Evolutionary conservation across 2,329 filamentous ascomycete genomes (phyloP).

Genomic region (Scolecobasidium constrictum): DNA sequence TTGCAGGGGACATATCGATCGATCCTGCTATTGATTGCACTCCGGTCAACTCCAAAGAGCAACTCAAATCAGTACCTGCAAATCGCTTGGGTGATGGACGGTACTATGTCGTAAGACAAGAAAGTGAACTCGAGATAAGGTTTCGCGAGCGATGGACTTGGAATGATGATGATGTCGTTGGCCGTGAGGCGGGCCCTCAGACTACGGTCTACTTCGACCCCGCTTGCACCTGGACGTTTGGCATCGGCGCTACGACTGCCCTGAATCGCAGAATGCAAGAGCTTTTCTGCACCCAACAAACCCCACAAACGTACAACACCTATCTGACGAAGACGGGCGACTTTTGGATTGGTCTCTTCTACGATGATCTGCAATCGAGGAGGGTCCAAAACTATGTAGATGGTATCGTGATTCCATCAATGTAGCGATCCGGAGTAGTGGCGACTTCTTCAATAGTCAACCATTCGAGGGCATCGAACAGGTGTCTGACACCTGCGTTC

Average conservation of each 20-base stretch:
- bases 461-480: no score
- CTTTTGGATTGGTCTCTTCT: no score
- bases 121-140: no score
- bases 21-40: background rate
- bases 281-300: no score
- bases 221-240: background rate
- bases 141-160: background rate
- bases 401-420: no score
- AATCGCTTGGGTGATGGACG: background rate
- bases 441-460: no score
- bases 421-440: no score
- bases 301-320: no score
- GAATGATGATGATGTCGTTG: background rate
- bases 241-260: background rate
- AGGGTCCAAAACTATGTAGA: no score
- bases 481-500: no score
- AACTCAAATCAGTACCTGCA: background rate
- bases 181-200: background rate
- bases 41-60: background rate
- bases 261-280: no score
- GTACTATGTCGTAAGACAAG: background rate
- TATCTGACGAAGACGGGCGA: background rate
- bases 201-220: background rate
- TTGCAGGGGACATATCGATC: background rate
- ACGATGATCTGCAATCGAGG: no score